Evolutionary conservation across 116 monocot genomes (phyloP).

Genomic region (Zostera marina): DNA sequence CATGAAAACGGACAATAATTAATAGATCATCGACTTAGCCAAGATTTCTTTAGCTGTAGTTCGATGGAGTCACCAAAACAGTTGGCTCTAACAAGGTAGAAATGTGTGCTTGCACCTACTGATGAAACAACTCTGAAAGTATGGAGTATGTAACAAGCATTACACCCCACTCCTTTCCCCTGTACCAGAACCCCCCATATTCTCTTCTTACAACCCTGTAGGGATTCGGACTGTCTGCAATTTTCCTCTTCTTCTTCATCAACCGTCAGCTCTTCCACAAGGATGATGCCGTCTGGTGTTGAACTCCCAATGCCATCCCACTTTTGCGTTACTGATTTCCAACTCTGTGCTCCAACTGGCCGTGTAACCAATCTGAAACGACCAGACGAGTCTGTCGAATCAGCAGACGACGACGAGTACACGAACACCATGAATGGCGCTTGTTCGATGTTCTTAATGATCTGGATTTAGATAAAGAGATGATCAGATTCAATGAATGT

Average conservation of each 20-base stretch:
- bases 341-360: conserved; percentile 17
- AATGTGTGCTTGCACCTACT: conserved; percentile 65
- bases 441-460: conserved; percentile 47
- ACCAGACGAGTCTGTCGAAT: conserved; percentile 15
- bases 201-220: conserved; percentile 5
- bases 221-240: not conserved
- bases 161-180: conserved; percentile 41
- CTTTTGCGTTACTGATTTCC: conserved; percentile 34
- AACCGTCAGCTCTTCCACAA: conserved; percentile 45
- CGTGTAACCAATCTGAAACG: conserved; percentile 39
- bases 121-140: conserved; percentile 50
- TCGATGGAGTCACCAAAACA: conserved; percentile 60
- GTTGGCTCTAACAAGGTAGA: conserved; percentile 60
- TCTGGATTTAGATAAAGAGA: not conserved
- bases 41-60: conserved; percentile 46
- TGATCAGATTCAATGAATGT: not conserved
- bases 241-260: conserved; percentile 4
- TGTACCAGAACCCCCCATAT: conserved; percentile 70
- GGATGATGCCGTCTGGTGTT: conserved; percentile 58
- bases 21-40: conserved; percentile 16
- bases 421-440: conserved; percentile 66
- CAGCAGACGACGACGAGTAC: conserved; percentile 16
- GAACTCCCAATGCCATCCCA: conserved; percentile 17
- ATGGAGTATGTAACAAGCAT: conserved; percentile 61
- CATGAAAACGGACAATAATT: too few species aligned